Evolutionary conservation across 257 asterid species (phyloP).

Genomic region (Primulina tabacum): DNA sequence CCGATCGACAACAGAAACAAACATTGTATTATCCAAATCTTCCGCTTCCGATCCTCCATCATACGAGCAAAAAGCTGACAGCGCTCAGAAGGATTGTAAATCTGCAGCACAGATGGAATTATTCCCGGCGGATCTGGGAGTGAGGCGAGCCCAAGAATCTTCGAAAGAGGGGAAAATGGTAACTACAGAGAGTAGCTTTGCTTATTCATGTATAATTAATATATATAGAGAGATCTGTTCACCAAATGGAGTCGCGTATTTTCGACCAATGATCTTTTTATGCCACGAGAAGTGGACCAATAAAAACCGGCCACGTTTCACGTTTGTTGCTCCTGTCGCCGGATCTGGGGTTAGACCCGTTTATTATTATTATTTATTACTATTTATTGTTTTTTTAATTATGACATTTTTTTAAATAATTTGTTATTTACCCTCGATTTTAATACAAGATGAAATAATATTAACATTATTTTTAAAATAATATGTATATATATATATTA

Average conservation of each 20-base stretch:
- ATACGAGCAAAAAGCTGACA: constrained; percentile 3
- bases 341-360: constrained; percentile 7
- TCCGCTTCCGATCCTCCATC: constrained; percentile 57
- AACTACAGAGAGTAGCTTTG: too few species aligned
- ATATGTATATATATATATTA: too few species aligned
- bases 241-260: constrained; percentile 36
- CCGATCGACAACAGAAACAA: constrained; percentile 47
- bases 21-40: constrained; percentile 42
- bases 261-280: constrained; percentile 52
- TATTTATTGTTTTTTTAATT: too few species aligned
- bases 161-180: constrained; percentile 13
- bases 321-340: too few species aligned
- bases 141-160: constrained; percentile 20
- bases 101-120: neutral
- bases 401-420: too few species aligned
- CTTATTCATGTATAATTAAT: neutral
- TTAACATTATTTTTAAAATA: too few species aligned
- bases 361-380: neutral
- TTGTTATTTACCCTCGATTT: too few species aligned
- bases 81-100: neutral
- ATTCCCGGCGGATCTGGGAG: constrained; percentile 29
- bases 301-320: constrained; percentile 29
- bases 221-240: constrained; percentile 38
- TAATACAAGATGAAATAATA: too few species aligned
- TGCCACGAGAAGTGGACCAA: constrained; percentile 48